Evolutionary conservation across 2,329 filamentous ascomycete species (phyloP).

Genomic region (Aaosphaeria pasadenensis): DNA sequence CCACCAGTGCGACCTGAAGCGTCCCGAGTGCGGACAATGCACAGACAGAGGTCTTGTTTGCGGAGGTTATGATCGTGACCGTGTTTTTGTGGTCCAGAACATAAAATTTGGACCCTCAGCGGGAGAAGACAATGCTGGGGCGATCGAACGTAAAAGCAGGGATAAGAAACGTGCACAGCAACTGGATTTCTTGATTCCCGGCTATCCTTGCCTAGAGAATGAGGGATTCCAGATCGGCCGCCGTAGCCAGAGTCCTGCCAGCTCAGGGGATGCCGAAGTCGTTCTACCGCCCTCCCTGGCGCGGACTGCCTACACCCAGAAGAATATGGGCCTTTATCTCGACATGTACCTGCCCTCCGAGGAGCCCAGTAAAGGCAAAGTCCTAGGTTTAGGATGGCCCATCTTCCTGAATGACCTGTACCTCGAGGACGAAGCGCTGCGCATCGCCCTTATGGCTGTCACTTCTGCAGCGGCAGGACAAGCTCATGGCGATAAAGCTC

Average conservation of each 20-base stretch:
- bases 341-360: slow-evolving; percentile 16
- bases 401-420: slow-evolving; percentile 14
- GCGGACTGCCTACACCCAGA: slow-evolving; percentile 20
- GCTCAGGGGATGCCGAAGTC: not conserved
- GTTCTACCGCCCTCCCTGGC: slow-evolving; percentile 12
- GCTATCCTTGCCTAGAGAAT: not conserved
- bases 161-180: no score
- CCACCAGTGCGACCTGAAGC: slow-evolving; percentile 59
- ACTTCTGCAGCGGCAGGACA: slow-evolving; percentile 21
- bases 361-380: slow-evolving; percentile 9
- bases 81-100: slow-evolving; percentile 55
- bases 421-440: slow-evolving; percentile 20
- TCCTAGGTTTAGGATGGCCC: not conserved
- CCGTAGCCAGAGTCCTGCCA: not conserved
- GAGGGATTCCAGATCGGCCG: not conserved
- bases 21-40: slow-evolving; percentile 61
- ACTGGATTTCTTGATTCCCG: not conserved
- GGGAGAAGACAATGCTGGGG: not conserved
- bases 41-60: slow-evolving; percentile 56
- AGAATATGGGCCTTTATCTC: slow-evolving; percentile 18
- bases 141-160: no score
- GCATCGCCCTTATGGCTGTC: slow-evolving; percentile 20
- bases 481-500: slow-evolving; percentile 8
- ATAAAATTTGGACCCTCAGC: not conserved
- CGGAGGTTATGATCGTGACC: slow-evolving; percentile 59